A percentile compares a stretch with the other conserved stretches of the same genome.
phyloP scores from a whole-genome alignment of 805 yeast species.

The Myxozyma mucilagina region DNA sequence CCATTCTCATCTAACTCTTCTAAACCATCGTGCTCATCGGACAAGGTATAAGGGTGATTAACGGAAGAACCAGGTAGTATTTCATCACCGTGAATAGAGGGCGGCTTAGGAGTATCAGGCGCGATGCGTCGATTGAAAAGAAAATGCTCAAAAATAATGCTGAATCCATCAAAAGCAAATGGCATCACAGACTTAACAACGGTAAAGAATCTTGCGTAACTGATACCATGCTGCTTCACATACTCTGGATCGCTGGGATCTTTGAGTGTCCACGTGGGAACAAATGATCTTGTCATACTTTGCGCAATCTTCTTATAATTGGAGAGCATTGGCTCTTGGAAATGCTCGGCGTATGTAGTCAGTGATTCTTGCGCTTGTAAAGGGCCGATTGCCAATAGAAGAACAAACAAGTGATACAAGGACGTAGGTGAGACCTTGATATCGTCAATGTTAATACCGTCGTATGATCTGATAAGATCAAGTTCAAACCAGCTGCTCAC shows the following conservation, averaged over 20 bases:
- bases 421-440: conserved; percentile 46
- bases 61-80: conserved; percentile 9
- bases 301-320: conserved; percentile 49
- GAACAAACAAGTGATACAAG: conserved; percentile 50
- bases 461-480: conserved; percentile 47
- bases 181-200: conserved; percentile 42
- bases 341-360: conserved; percentile 34
- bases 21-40: conserved; percentile 27
- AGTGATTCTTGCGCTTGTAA: conserved; percentile 44
- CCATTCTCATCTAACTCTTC: conserved; percentile 15
- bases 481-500: conserved; percentile 39
- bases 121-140: conserved; percentile 41
- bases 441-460: conserved; percentile 46
- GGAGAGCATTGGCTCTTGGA: conserved; percentile 43
- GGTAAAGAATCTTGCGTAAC: conserved; percentile 27
- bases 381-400: conserved; percentile 50
- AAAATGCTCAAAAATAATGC: conserved; percentile 47
- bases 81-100: conserved; percentile 1
- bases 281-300: conserved; percentile 53
- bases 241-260: conserved; percentile 30
- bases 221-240: conserved; percentile 32
- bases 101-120: conserved; percentile 20
- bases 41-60: conserved; percentile 19
- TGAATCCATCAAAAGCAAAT: conserved; percentile 48
- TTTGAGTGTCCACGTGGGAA: conserved; percentile 40